A percentile compares a stretch with the other conserved stretches of the same genome.
These are phyloP conservation scores for Parasarocladium wereldwijsianum DNA, from an alignment of 2,329 filamentous ascomycete species.

Conservation along the genomic window DNA sequence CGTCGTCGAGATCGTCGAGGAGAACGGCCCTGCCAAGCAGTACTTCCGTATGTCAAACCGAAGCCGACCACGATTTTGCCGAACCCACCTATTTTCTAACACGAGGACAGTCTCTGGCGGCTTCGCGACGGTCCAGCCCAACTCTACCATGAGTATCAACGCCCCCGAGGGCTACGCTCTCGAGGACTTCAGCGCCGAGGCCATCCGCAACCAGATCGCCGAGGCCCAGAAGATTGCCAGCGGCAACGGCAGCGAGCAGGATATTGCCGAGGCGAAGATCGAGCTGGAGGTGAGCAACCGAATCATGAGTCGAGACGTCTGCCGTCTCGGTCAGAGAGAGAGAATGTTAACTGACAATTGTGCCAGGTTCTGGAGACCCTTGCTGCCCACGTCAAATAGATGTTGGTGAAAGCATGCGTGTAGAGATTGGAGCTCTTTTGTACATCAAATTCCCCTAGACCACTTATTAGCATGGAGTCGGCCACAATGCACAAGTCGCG, in stretches of 20 bases:
- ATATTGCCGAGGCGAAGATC: conserved; percentile 97
- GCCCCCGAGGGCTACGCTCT: conserved; percentile 88
- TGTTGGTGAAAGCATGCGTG: conserved; percentile 25
- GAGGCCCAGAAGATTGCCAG: conserved; percentile 92
- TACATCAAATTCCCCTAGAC: conserved; percentile 24
- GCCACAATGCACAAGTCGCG: conserved; percentile 20
- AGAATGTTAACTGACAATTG: conserved; percentile 22
- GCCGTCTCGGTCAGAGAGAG: conserved; percentile 9
- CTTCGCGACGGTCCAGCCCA: conserved; percentile 92
- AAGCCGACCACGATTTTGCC: conserved; percentile 4
- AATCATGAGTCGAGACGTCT: neutral
- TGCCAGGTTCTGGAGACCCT: conserved; percentile 67
- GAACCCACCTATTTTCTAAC: conserved; percentile 7
- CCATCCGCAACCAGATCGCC: conserved; percentile 75
- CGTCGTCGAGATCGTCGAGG: conserved; percentile 90
- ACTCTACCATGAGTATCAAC: conserved; percentile 94
- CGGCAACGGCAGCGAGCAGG: conserved; percentile 86
- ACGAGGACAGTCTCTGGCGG: conserved; percentile 67
- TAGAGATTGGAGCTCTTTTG: conserved; percentile 23
- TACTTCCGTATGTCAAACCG: conserved; percentile 73
- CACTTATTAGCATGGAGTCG: conserved; percentile 18
- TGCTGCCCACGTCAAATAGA: conserved; percentile 68
- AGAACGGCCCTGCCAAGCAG: conserved; percentile 79
- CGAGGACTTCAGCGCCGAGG: conserved; percentile 90
- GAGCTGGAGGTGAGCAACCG: conserved; percentile 84